A percentile compares a stretch with the other conserved stretches of the same genome.
Evolutionary conservation across 2,329 filamentous ascomycete species (phyloP).

Genomic region (Fusarium sacchari): DNA sequence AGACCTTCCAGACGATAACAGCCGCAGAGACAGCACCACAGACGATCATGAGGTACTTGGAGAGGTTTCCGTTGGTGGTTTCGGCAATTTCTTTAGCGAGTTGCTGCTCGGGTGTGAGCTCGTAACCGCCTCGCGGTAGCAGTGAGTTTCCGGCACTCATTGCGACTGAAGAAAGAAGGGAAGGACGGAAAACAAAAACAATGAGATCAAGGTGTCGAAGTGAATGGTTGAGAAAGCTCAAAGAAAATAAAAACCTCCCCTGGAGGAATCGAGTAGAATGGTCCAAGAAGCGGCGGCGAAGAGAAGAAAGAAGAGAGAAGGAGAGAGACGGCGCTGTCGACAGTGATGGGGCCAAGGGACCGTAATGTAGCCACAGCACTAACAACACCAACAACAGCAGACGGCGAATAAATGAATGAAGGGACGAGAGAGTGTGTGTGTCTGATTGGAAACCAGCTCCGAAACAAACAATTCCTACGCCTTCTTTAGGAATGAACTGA

Average conservation of each 20-base stretch:
- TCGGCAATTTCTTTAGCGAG: conserved; percentile 23
- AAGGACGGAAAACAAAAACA: neutral
- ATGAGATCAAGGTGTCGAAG: conserved; percentile 15
- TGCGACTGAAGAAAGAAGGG: conserved; percentile 1
- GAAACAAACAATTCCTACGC: conserved; percentile 38
- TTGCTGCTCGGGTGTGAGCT: conserved; percentile 32
- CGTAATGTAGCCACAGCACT: conserved; percentile 24
- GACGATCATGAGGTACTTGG: conserved; percentile 69
- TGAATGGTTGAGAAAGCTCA: neutral
- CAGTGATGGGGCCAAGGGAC: conserved; percentile 16
- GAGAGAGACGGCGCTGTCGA: neutral
- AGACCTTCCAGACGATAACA: conserved; percentile 74
- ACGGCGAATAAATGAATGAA: conserved; percentile 2
- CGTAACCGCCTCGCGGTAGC: conserved; percentile 18
- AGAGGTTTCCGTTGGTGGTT: conserved; percentile 60
- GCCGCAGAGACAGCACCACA: conserved; percentile 71
- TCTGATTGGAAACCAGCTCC: conserved; percentile 32
- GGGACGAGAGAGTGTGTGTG: neutral
- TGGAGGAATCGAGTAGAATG: conserved; percentile 27
- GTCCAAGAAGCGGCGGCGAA: conserved; percentile 6
- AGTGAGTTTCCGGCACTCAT: conserved; percentile 42
- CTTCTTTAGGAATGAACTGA: conserved; percentile 33
- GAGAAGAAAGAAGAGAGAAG: conserved; percentile 11
- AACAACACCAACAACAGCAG: neutral
- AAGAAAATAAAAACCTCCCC: conserved; percentile 20